Base-by-base conservation (phyloP, 371 early-diverging fungal species). In the Mucor circinelloides region DNA sequence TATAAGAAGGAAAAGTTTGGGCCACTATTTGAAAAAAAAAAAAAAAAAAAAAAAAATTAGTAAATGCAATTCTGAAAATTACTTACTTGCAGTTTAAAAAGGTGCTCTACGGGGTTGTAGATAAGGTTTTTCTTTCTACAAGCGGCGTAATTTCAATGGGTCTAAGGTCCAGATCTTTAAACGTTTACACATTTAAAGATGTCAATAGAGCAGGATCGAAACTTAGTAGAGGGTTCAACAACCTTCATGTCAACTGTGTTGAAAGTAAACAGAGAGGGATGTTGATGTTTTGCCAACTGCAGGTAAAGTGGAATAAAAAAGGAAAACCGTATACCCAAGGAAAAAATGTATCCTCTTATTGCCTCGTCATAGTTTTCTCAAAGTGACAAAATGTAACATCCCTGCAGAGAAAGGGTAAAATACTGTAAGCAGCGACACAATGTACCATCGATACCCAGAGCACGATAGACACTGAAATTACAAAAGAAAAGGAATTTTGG, bases 211-310 rank as follows among this genome's bases (percentile, higher is more conserved):
- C 63, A 63, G 50, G 42, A 50, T 38, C 55, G 36, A 54, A 63
- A 63, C 63, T 63, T 63, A 38, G 63, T 50, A 63, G 63, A 27
- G 63, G 63, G 63, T 2, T 63, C 63, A 63, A 54, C 50, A 63
- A 50, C 50, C 55, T 63, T 55, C 63, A 63, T 63, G 63, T 63
- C 40, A 6, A 63, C 23, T 50, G 13, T 63, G 55, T 63, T 63
- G 63, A 63, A 63, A 63, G 38, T 63, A 36, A 52, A 63, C 63
- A 52, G 63, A 63, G 55, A 63, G 63, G 55, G 40, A 50, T 63
- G 50, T 63, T 21, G 63, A 63, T 63, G 63, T 55, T 63, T 63
- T 63, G 52, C 55, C 63, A 54, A 63, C 63, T 63, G 60, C 23
- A 44, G 31, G 42, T 28, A 19, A 12, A 30, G 31, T 10, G 48